These are phyloP conservation scores for Iris pallida DNA, from an alignment of 116 monocot genomes.

Conservation along the genomic window DNA sequence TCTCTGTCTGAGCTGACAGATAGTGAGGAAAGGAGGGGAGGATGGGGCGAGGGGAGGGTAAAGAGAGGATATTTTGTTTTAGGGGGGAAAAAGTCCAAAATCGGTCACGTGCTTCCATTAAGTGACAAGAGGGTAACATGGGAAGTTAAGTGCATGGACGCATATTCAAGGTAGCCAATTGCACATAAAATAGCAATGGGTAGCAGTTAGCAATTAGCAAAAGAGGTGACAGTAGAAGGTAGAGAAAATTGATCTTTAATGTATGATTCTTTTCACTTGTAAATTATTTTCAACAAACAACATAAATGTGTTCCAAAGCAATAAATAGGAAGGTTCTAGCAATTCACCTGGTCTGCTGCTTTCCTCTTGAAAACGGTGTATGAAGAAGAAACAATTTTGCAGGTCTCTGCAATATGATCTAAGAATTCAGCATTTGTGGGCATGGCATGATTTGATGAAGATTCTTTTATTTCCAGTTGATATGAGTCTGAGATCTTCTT, in stretches of 20 bases:
- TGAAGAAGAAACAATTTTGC: constrained; percentile 57
- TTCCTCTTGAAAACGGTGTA: constrained; percentile 65
- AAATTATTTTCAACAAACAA: not conserved
- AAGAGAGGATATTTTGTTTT: too few species aligned
- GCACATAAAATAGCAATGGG: not conserved
- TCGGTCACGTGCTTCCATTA: too few species aligned
- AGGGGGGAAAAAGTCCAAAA: too few species aligned
- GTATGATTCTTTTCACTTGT: not conserved
- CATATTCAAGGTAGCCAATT: not conserved
- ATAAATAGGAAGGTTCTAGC: too few species aligned
- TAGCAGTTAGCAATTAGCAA: not conserved
- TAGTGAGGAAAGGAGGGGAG: too few species aligned
- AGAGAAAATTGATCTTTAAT: not conserved
- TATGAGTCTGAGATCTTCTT: constrained; percentile 21
- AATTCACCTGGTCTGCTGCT: constrained; percentile 64
- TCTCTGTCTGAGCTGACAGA: too few species aligned
- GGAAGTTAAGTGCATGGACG: not conserved
- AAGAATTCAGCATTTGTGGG: constrained; percentile 30
- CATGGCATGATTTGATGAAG: constrained; percentile 17
- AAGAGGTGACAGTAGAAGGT: too few species aligned
- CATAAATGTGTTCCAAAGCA: too few species aligned
- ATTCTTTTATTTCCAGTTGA: constrained; percentile 7
- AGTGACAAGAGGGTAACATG: too few species aligned
- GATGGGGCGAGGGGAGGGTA: too few species aligned
- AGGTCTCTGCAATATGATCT: constrained; percentile 55